Conservation (phyloP, 1,139 yeast species). For the Sugiyamaella xylanicola region DNA sequence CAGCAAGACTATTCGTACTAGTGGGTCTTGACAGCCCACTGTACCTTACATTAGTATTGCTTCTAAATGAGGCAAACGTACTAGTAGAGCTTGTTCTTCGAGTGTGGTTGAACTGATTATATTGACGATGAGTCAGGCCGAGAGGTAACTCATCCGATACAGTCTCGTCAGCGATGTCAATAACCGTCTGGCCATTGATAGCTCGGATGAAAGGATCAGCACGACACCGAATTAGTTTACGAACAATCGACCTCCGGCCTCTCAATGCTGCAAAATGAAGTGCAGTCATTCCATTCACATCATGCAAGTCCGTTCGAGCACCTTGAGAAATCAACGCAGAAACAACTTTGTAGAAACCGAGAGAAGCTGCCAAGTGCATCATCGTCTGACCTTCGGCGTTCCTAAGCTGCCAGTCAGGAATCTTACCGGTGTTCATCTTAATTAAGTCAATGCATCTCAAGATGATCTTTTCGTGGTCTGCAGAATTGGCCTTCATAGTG, state of each 20-base stretch:
- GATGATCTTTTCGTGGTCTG: slow-evolving; percentile 34
- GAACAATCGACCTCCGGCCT: slow-evolving; percentile 67
- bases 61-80: slow-evolving; percentile 28
- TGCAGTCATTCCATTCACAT: slow-evolving; percentile 81
- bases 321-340: slow-evolving; percentile 73
- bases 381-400: slow-evolving; percentile 84
- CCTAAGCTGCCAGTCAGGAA: slow-evolving; percentile 75
- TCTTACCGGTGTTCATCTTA: slow-evolving; percentile 30
- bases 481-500: background rate
- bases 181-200: slow-evolving; percentile 55
- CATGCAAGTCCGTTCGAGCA: slow-evolving; percentile 73
- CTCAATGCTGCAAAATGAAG: slow-evolving; percentile 79
- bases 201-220: slow-evolving; percentile 61
- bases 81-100: slow-evolving; percentile 30
- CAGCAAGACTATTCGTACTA: background rate
- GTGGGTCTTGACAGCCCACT: background rate
- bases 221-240: slow-evolving; percentile 54
- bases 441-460: slow-evolving; percentile 36
- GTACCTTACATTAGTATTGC: slow-evolving; percentile 2
- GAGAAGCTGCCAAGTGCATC: slow-evolving; percentile 78
- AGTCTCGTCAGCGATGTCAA: slow-evolving; percentile 56
- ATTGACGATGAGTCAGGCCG: slow-evolving; percentile 31
- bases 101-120: slow-evolving; percentile 23
- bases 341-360: slow-evolving; percentile 66
- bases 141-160: slow-evolving; percentile 42